phyloP scores from a whole-genome alignment of 805 yeast species.

The Vanderwaltozyma polyspora region DNA sequence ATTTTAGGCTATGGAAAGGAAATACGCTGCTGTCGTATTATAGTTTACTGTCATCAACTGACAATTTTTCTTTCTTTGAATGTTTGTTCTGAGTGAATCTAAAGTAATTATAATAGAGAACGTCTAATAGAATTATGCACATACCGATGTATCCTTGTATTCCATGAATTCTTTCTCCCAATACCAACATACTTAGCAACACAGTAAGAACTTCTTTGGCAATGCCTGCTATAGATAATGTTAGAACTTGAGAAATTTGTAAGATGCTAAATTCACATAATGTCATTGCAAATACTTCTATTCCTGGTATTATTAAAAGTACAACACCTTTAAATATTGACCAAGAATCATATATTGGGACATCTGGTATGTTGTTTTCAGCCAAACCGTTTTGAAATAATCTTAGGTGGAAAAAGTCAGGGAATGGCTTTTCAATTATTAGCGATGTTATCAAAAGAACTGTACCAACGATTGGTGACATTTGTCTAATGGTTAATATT shows the following conservation, averaged over 20 bases:
- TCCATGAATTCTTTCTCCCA: constrained; percentile 57
- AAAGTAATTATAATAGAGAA: constrained; percentile 70
- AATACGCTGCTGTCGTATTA: too few species aligned
- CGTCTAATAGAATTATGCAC: constrained; percentile 61
- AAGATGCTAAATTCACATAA: constrained; percentile 75
- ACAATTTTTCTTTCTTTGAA: too few species aligned
- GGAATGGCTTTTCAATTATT: constrained; percentile 50
- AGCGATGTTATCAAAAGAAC: constrained; percentile 52
- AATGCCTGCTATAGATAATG: constrained; percentile 83
- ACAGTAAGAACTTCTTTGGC: constrained; percentile 87
- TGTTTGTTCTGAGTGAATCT: constrained; percentile 33
- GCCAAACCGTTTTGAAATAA: constrained; percentile 13
- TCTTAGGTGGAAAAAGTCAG: constrained; percentile 16
- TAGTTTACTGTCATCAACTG: too few species aligned
- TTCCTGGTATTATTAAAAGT: constrained; percentile 68
- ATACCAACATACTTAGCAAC: constrained; percentile 49
- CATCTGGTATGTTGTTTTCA: constrained; percentile 2
- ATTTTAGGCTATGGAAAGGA: too few species aligned
- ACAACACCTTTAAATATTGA: constrained; percentile 42
- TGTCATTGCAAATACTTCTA: constrained; percentile 83
- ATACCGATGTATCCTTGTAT: constrained; percentile 64
- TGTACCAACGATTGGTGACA: constrained; percentile 74
- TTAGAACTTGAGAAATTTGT: constrained; percentile 70
- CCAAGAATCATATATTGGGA: not conserved
- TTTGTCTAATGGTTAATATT: constrained; percentile 67